Evolutionary conservation across 2,329 filamentous ascomycete species (phyloP), one percentile per base, ranked within the genome.

Genomic region (Bimuria novae-zelandiae): DNA sequence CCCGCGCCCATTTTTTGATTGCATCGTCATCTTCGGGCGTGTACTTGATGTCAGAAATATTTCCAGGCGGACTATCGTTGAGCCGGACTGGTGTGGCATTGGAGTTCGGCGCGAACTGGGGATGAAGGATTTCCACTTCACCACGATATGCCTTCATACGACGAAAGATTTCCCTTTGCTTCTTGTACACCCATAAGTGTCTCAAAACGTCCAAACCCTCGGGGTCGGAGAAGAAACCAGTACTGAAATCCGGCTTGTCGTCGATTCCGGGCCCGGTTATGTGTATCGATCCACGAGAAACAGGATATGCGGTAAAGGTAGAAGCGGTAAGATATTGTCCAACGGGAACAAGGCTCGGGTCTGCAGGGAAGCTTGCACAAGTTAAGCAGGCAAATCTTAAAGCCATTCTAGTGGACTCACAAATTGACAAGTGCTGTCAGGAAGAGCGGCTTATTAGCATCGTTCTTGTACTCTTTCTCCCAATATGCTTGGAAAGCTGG

Each of bases 171-270:
- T 87, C 84, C 2, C 86, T 82, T n/a, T 79, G 77, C 61, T 81
- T 82, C 70, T 89, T 89, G 75, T 89, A 89, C 0, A 75, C 79
- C 84, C 84, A 87, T 10, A 85, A 60, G 11, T 83, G 79, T 61
- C 79, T 83, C 65, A 81, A 81, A 23, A 86, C 27, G 62, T 88
- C 85, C n/a, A 84, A 68, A 1, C 82, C 79, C 57, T 84, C 71
- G 11, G 72, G 60, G 47, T 86, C 80, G 4, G 71, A 77, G 27
- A 88, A 77, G 67, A 80, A 85, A 7, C 84, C 85, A 0, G 79
- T 74, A 45, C 84, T 77, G 51, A 88, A 86, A 53, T 85, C 80
- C 4, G 80, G 71, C 0, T 75, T 69, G 21, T 81, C 77, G 7
- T 71, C 61, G 3, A 76, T 67, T 37, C 80, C 74, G 1, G 78